Percentiles rank a stretch among this genome's conserved stretches.
Evolutionary conservation across 2,329 filamentous ascomycete genomes (phyloP).

Genomic region (Colletotrichum eremochloae): DNA sequence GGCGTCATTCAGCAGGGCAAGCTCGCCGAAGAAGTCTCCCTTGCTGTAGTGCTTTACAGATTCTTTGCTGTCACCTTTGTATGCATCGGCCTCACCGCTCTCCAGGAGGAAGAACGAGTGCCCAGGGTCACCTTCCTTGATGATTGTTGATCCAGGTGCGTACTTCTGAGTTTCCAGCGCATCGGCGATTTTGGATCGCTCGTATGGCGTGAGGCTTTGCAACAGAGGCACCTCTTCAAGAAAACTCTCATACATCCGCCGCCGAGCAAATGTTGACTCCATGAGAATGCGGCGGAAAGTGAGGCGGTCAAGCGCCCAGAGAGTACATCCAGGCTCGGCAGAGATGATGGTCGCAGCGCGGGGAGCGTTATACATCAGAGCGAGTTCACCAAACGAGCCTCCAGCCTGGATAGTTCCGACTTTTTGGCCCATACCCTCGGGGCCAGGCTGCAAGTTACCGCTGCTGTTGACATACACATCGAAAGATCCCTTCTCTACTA

Average conservation of each 20-base stretch:
- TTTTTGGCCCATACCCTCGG: conserved; percentile 84
- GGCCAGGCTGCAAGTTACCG: conserved; percentile 83
- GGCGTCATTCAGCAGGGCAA: conserved; percentile 92
- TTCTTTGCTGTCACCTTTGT: conserved; percentile 78
- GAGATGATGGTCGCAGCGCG: conserved; percentile 94
- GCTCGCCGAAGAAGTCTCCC: conserved; percentile 97
- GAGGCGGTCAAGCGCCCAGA: conserved; percentile 95
- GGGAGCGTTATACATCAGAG: conserved; percentile 98
- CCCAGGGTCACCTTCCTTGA: conserved; percentile 90
- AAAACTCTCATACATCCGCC: conserved; percentile 97
- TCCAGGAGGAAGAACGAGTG: conserved; percentile 94
- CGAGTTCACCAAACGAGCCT: conserved; percentile 95
- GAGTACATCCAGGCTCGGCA: conserved; percentile 79
- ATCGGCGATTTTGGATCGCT: conserved; percentile 97
- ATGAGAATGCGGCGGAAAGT: conserved; percentile 98
- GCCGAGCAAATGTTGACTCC: conserved; percentile 96
- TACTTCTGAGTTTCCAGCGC: conserved; percentile 93
- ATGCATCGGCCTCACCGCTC: conserved; percentile 86
- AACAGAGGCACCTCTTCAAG: conserved; percentile 93
- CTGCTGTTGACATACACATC: conserved; percentile 89
- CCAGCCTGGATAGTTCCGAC: conserved; percentile 87
- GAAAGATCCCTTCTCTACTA: conserved; percentile 91
- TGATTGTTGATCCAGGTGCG: conserved; percentile 83
- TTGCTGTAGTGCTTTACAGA: conserved; percentile 87
- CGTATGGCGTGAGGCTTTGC: conserved; percentile 86